Base-by-base conservation (phyloP, 768 basidiomycete genomes). In the Xerocomus brunneocitrinus region DNA sequence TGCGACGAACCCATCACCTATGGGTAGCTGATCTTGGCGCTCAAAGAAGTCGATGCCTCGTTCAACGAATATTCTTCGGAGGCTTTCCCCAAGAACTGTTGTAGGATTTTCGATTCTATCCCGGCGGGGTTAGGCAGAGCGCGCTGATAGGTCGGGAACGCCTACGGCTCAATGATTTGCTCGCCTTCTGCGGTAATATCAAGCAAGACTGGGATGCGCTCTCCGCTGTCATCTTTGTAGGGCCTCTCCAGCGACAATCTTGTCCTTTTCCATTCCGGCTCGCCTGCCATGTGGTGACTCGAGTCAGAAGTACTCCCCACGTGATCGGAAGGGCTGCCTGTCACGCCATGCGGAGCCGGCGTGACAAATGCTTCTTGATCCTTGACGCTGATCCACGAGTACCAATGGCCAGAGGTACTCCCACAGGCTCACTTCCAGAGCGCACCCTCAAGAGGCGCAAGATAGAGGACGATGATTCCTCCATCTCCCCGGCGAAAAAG, bases 21-120 rank as follows among this genome's bases (percentile, higher is more conserved):
- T 52, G 7, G 64, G 30, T 12, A 68, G 53, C 34, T 61, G 64
- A 41, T 69, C 68, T 56, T 74, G 68, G 46, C 74, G 73, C 39
- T 91, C 85, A 61, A 90, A 89, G 60, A 91, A 89, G 61, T 90
- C 85, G 34, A 72, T 47, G 2, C 91, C 90, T 36, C 89, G 81
- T 63, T 93, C 91, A 25, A 71, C 54, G 55, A 91, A 87, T 48
- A 93, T 82, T 49, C 87, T 77, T 39, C 78, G 72, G 28, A 93
- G 71, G 41, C 83, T 85, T 40, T 83, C 75, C 27, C 83, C 83
- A n/a, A 91, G 75, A 47, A 74, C 70, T 48, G 81, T 76, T 13
- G 80, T 74, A 4, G 82, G 74, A 54, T 79, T 79, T 59, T 83
- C 79, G 61, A 77, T 76, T 42, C 83, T 84, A 41, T 53, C 57